Evolutionary conservation across 2,329 filamentous ascomycete genomes (phyloP), one percentile per base, ranked within the genome.

Genomic region (Apiospora hydei): DNA sequence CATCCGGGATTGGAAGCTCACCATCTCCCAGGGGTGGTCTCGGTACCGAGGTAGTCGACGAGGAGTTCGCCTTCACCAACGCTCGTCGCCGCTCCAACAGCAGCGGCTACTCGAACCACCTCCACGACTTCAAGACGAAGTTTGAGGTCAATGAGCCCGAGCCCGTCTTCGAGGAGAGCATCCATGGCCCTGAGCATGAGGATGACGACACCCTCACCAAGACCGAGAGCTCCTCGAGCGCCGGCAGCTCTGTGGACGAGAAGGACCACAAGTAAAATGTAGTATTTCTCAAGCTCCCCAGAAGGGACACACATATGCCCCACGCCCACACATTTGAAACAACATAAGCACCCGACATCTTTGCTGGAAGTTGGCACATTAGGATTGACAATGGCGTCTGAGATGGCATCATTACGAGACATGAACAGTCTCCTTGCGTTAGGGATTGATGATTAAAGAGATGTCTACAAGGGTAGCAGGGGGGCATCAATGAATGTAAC

Each of bases 41-140:
- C 66, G 95, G 94, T 74, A 93, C 95, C 74, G 96, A 98, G 84
- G 87, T 95, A 75, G 89, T 94, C 79, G 94, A 98, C 81, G 91
- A 93, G 79, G 87, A 90, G 77, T 97, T 96, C 86, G 95, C 91
- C 80, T 91, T 97, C 80, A 89, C 88, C 86, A 96, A 98, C 78
- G 87, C 93, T 72, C 94, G 96, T 75, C 96, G 96, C 82, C 95
- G 94, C 82, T 97, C 94, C 84, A 98, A 98, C 87, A 96, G 93
- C 82, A 95, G 92, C 85, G 91, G 88, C 79, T 88, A 92, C 77
- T 91, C 90, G 71, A 88, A 90, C 79, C 87, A 90, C 78, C 85
- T 94, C 77, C 88, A 89, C 73, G 90, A 95, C 81, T 94, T 98
- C 86, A 97, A 96, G 89, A 97, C 95, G 84, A 99, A 99, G 86